Percentiles rank a stretch among this genome's conserved stretches.
Conservation (phyloP, 345 rosid genomes). For the Alliaria petiolata region DNA sequence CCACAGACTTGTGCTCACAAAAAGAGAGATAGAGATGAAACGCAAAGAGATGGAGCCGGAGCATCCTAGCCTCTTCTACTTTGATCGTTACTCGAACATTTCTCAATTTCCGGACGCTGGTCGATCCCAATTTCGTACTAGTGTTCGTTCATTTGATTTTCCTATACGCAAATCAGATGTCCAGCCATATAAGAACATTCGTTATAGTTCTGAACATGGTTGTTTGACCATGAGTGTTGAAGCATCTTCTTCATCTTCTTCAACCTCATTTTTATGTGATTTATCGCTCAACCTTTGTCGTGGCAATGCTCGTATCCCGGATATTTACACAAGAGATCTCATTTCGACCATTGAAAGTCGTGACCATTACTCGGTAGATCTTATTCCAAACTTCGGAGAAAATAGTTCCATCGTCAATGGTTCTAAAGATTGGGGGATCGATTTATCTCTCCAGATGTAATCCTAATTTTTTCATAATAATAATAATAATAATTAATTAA, state of each 20-base stretch:
- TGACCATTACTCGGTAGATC: background rate
- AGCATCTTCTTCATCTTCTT: background rate
- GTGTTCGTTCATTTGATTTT: background rate
- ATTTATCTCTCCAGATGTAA: conserved; percentile 17
- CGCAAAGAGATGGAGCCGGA: conserved; percentile 2
- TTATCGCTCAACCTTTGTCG: background rate
- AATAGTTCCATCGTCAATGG: background rate
- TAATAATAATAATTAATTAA: too few species aligned
- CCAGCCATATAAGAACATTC: background rate
- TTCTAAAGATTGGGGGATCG: conserved; percentile 2
- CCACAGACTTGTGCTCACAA: background rate
- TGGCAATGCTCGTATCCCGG: background rate
- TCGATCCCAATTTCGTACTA: background rate
- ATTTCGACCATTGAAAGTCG: conserved; percentile 20
- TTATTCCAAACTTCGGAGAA: background rate
- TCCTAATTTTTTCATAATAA: background rate
- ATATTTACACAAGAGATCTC: conserved; percentile 22
- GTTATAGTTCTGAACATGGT: conserved; percentile 21
- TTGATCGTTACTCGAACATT: background rate
- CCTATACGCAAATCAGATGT: background rate
- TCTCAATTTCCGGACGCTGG: background rate
- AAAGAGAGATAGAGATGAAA: background rate
- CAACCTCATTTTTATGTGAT: conserved; percentile 3
- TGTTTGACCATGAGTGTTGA: conserved; percentile 1
- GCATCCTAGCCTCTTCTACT: background rate